Evolutionary conservation across 352 stramenopile genomes (phyloP).

Genomic region (Phytophthora pisi): DNA sequence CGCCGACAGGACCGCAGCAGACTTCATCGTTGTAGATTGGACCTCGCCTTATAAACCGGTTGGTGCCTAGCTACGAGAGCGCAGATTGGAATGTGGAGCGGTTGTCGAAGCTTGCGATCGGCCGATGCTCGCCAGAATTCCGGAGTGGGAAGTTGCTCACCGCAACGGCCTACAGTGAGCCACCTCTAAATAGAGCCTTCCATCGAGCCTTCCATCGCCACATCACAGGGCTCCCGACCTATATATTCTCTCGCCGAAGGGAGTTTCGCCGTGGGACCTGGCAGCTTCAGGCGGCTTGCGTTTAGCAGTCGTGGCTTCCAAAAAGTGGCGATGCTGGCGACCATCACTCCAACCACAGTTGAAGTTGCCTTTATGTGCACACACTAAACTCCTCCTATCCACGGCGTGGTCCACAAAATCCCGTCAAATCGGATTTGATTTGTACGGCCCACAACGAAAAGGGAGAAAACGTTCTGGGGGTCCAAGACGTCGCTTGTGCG

Average conservation of each 20-base stretch:
- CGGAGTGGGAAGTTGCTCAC: constrained; percentile 30
- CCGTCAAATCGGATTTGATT: constrained; percentile 33
- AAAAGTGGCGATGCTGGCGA: background rate
- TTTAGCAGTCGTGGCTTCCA: background rate
- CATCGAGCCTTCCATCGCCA: constrained; percentile 1
- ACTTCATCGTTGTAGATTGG: constrained; percentile 18
- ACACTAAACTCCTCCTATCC: background rate
- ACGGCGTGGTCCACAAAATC: constrained; percentile 15
- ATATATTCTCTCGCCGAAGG: background rate
- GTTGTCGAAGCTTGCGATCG: constrained; percentile 6
- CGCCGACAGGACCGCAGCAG: constrained; percentile 18
- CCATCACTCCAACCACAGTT: constrained; percentile 16
- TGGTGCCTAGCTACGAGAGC: constrained; percentile 5
- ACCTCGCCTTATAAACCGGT: background rate
- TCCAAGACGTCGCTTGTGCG: constrained; percentile 21
- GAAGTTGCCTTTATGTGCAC: constrained; percentile 29
- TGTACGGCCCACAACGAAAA: constrained; percentile 23
- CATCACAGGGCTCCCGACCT: background rate
- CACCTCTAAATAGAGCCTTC: constrained; percentile 16
- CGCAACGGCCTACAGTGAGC: constrained; percentile 14
- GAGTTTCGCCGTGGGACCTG: constrained; percentile 13
- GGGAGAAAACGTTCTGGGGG: constrained; percentile 28
- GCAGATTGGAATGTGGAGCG: constrained; percentile 28
- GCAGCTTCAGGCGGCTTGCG: background rate
- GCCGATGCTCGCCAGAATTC: constrained; percentile 4